phyloP scores from a whole-genome alignment of 2,329 filamentous ascomycete genomes.

The Kalmusia sp. region DNA sequence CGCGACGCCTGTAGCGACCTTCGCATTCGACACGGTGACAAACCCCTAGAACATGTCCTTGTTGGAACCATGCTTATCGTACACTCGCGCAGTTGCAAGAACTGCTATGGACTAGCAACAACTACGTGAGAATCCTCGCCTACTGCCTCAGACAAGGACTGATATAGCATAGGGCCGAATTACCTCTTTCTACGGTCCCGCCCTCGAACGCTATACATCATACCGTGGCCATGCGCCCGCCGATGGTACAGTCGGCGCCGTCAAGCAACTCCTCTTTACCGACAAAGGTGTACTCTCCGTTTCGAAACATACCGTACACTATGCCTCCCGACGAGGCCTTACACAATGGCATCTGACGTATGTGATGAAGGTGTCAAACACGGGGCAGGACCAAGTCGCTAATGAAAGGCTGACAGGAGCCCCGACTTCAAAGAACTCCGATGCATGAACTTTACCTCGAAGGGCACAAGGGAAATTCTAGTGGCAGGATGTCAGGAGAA shows the following conservation, averaged over 20 bases:
- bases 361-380: constrained; percentile 28
- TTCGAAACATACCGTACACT: constrained; percentile 83
- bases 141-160: constrained; percentile 7
- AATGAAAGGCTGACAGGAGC: constrained; percentile 56
- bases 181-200: constrained; percentile 84
- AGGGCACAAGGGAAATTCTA: constrained; percentile 81
- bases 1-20: constrained; percentile 75
- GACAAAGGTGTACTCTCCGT: constrained; percentile 90
- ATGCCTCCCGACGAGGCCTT: constrained; percentile 81
- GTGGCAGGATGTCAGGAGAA: constrained; percentile 84
- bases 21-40: constrained; percentile 78
- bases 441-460: constrained; percentile 95
- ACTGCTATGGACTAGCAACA: constrained; percentile 90
- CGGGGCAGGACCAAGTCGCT: constrained; percentile 16
- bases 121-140: constrained; percentile 68
- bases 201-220: constrained; percentile 88
- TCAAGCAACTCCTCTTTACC: constrained; percentile 89
- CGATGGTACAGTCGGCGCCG: constrained; percentile 66
- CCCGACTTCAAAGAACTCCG: constrained; percentile 83
- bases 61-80: background rate
- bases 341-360: constrained; percentile 89
- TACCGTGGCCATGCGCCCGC: constrained; percentile 77
- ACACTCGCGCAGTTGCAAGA: constrained; percentile 68
- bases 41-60: background rate
- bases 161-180: constrained; percentile 74